Base-by-base conservation (phyloP, 768 basidiomycete genomes). In the Lanmaoa rubissima region DNA sequence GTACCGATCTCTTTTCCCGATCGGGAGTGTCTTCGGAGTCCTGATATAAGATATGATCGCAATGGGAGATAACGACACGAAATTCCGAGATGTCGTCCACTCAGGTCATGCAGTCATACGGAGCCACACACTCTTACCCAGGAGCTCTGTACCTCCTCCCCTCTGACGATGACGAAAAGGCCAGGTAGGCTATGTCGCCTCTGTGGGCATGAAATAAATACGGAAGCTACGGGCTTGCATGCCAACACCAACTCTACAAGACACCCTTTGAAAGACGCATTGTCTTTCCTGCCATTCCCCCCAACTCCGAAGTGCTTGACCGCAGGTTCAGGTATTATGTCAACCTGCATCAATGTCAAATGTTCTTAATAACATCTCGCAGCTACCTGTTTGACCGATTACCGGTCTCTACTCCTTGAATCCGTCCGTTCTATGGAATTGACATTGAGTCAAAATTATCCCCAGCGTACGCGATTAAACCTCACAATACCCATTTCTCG, bases 91-190 rank as follows among this genome's bases (percentile, higher is more conserved):
- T 24, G 21, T 24, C 21, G 21, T 24, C 21, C 21, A 24, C 21
- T 24, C 46, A 60, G 31, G 44, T 44, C 8, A 47, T 24, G 3
- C 41, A 57, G 24, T 28, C 38, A 5, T 58, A 60, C 59, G 44
- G 61, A 35, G 9, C 58, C 14, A 49, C 56, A 5, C 62, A 63
- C 44, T 49, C 58, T 1, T 65, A 65, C 44, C 57, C 53, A 9
- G 64, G 63, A 17, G 54, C 62, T 11, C 44, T 58, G 3, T 67
- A 69, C 44, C 41, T 67, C 17, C 66, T 68, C 36, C 67, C 66
- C 13, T 63, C 62, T 0, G 62, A 68, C 6, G 51, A 68, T 6
- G 59, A 55, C 2, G 67, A 68, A 42, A 44, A 48, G 19, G 31
- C 32, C 7, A 68, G 61, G 61, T 64, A 45, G 19, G 55, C 16